Percentiles rank a stretch among this genome's conserved stretches.
Evolutionary conservation across 306 rosid species (phyloP).

Genomic region (Malus sieversii): DNA sequence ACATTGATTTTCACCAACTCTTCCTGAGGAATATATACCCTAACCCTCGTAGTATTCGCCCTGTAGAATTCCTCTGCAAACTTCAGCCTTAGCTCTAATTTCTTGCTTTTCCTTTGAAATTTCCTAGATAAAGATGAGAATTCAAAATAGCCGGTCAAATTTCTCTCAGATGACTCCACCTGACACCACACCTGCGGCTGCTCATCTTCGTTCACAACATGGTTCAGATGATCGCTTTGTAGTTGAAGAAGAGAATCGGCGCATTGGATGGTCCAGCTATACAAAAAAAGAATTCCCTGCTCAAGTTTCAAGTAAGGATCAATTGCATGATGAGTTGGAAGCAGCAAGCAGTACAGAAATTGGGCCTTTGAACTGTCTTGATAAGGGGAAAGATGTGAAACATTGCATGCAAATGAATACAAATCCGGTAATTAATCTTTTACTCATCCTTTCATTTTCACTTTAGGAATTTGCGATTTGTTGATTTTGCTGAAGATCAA

Average conservation of each 20-base stretch:
- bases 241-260: slow-evolving; percentile 2
- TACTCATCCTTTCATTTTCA: not conserved
- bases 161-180: not conserved
- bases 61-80: not conserved
- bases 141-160: not conserved
- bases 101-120: not conserved
- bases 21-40: not conserved
- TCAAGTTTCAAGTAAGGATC: not conserved
- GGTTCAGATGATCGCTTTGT: not conserved
- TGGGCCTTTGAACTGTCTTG: slow-evolving; percentile 1
- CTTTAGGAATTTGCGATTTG: not conserved
- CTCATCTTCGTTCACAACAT: not conserved
- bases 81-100: not conserved
- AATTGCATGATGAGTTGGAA: not conserved
- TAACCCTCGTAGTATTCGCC: not conserved
- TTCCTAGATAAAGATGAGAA: slow-evolving; percentile 2
- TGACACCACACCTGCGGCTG: not conserved
- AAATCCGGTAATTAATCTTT: slow-evolving; percentile 1
- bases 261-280: not conserved
- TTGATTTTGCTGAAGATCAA: not conserved
- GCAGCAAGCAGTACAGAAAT: not conserved
- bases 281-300: not conserved
- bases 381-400: not conserved
- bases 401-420: not conserved
- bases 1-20: not conserved